Evolutionary conservation across 352 stramenopile species (phyloP).

Genomic region (Phytophthora tubulina): DNA sequence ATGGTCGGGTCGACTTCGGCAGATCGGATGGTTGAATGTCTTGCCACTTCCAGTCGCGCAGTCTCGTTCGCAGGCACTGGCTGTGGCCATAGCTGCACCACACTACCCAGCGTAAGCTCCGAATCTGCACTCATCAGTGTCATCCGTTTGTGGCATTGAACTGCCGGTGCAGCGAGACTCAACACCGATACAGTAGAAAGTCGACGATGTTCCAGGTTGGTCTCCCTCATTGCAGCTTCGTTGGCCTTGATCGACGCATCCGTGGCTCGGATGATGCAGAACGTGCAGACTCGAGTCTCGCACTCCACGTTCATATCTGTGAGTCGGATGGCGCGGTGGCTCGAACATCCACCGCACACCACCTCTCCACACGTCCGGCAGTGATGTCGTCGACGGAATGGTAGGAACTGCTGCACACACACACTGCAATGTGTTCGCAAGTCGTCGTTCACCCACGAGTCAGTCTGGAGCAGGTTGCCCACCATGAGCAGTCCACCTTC

Average conservation of each 20-base stretch:
- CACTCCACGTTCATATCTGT: slow-evolving; percentile 86
- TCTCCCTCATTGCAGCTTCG: slow-evolving; percentile 53
- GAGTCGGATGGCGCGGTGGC: slow-evolving; percentile 74
- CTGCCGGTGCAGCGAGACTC: slow-evolving; percentile 26
- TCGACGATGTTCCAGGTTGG: slow-evolving; percentile 18
- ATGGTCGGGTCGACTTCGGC: slow-evolving; percentile 75
- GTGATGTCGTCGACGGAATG: slow-evolving; percentile 80
- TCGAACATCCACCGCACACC: slow-evolving; percentile 77
- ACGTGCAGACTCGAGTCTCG: slow-evolving; percentile 79
- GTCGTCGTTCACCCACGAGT: slow-evolving; percentile 76
- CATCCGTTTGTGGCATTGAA: slow-evolving; percentile 48
- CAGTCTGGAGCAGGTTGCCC: slow-evolving; percentile 71
- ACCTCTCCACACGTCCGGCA: slow-evolving; percentile 84
- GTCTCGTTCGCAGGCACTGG: slow-evolving; percentile 58
- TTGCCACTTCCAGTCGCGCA: slow-evolving; percentile 57
- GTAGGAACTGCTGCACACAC: slow-evolving; percentile 84
- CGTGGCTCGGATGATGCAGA: slow-evolving; percentile 83
- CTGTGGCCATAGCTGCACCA: slow-evolving; percentile 75
- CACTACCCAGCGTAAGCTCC: slow-evolving; percentile 65
- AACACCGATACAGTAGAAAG: slow-evolving; percentile 43
- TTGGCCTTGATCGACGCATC: slow-evolving; percentile 73
- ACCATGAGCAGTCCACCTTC: slow-evolving; percentile 79
- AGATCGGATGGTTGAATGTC: slow-evolving; percentile 60
- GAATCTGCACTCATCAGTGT: slow-evolving; percentile 71
- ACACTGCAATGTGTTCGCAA: slow-evolving; percentile 82